phyloP scores from a whole-genome alignment of 192 early-diverging fungal genomes.

The Coemansia aciculifera region DNA sequence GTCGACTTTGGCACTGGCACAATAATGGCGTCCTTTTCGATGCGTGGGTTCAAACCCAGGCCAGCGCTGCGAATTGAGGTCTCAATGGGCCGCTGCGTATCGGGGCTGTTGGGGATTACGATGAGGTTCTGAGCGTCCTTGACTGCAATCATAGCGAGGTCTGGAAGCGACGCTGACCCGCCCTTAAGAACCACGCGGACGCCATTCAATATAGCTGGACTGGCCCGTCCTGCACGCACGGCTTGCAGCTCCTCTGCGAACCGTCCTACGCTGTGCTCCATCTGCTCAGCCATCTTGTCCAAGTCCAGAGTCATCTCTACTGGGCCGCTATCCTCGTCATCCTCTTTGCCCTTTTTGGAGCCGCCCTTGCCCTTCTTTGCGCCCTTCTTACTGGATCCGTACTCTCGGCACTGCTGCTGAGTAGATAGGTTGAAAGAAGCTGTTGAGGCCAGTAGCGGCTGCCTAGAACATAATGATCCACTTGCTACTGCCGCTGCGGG shows the following conservation, averaged over 20 bases:
- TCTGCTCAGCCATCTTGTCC: slow-evolving; percentile 58
- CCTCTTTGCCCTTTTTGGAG: slow-evolving; percentile 24
- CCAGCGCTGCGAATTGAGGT: slow-evolving; percentile 75
- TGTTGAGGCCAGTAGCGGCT: background rate
- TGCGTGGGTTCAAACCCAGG: slow-evolving; percentile 77
- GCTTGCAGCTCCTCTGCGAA: slow-evolving; percentile 67
- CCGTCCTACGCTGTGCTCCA: slow-evolving; percentile 59
- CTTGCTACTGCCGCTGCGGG: background rate
- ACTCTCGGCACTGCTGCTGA: slow-evolving; percentile 27
- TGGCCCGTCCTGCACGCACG: slow-evolving; percentile 70
- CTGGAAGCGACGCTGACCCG: slow-evolving; percentile 58
- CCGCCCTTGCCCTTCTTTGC: slow-evolving; percentile 37
- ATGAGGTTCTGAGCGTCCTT: slow-evolving; percentile 82
- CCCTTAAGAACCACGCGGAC: slow-evolving; percentile 64
- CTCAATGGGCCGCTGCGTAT: slow-evolving; percentile 67
- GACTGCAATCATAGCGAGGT: slow-evolving; percentile 74
- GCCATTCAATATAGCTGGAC: slow-evolving; percentile 73
- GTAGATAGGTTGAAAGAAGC: background rate
- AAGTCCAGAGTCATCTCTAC: slow-evolving; percentile 59
- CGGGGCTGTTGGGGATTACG: slow-evolving; percentile 73
- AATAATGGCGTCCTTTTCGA: slow-evolving; percentile 66
- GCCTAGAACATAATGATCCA: background rate
- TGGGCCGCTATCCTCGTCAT: slow-evolving; percentile 24
- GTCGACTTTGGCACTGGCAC: slow-evolving; percentile 86
- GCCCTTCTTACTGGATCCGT: slow-evolving; percentile 48